Conservation (phyloP, 2,329 filamentous ascomycete species). For the Fusarium odoratissimum region DNA sequence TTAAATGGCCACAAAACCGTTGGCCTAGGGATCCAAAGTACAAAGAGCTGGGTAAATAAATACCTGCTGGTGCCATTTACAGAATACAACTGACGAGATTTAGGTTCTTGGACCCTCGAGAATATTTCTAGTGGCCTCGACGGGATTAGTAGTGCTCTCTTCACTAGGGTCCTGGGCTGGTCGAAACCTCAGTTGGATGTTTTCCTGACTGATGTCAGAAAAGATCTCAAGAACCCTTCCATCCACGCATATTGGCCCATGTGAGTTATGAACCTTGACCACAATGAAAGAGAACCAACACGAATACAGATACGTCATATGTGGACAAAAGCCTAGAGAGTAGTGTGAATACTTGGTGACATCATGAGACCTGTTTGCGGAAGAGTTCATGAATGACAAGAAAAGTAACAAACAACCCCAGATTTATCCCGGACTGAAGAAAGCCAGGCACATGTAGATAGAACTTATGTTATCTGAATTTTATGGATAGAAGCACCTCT, state of each 20-base stretch:
- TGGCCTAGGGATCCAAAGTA: conserved; percentile 62
- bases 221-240: conserved; percentile 39
- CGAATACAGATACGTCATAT: not conserved
- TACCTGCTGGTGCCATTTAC: too few relatives aligned
- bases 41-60: conserved; percentile 58
- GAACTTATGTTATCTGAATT: not conserved
- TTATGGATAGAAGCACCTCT: not conserved
- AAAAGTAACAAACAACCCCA: not conserved
- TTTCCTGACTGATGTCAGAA: conserved; percentile 41
- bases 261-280: conserved; percentile 8
- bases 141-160: conserved; percentile 41
- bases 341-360: not conserved
- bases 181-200: conserved; percentile 38
- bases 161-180: conserved; percentile 46
- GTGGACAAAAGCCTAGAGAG: not conserved
- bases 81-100: not conserved
- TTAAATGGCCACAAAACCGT: conserved; percentile 59
- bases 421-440: not conserved
- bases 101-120: conserved; percentile 26
- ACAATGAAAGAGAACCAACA: not conserved
- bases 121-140: conserved; percentile 41
- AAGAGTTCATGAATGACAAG: not conserved
- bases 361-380: not conserved
- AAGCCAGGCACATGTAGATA: not conserved
- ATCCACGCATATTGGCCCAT: conserved; percentile 47